phyloP scores from a whole-genome alignment of 305 asterid genomes.

The Fraxinus xanthoxyloides region DNA sequence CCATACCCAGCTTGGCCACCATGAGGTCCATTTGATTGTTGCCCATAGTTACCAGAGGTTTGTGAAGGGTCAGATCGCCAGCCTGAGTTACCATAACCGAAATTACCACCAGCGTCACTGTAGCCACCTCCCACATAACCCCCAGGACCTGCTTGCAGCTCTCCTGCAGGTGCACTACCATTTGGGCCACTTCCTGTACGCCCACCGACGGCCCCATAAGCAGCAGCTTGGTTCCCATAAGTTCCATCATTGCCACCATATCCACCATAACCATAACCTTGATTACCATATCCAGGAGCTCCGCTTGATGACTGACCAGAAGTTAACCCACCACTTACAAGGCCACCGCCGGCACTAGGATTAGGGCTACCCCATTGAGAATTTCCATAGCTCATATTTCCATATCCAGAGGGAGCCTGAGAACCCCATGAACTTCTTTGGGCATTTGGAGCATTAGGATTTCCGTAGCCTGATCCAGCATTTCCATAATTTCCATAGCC shows the following conservation, averaged over 20 bases:
- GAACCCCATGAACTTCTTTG: constrained; percentile 67
- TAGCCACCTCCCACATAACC: constrained; percentile 61
- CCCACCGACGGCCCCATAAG: constrained; percentile 72
- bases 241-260: constrained; percentile 63
- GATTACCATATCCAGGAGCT: constrained; percentile 67
- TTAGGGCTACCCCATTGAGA: constrained; percentile 57
- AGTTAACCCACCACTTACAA: constrained; percentile 48
- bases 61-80: constrained; percentile 77
- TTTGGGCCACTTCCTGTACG: constrained; percentile 67
- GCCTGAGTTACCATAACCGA: constrained; percentile 57
- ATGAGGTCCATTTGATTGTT: constrained; percentile 38
- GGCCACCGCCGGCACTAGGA: constrained; percentile 33
- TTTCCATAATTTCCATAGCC: constrained; percentile 67
- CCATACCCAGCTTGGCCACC: constrained; percentile 65
- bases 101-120: constrained; percentile 60
- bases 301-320: constrained; percentile 77
- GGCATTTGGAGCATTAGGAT: constrained; percentile 56
- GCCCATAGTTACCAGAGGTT: constrained; percentile 50
- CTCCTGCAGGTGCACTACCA: constrained; percentile 48
- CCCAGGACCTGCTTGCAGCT: constrained; percentile 48
- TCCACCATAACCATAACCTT: constrained; percentile 82
- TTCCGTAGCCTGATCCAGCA: constrained; percentile 67
- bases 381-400: constrained; percentile 60
- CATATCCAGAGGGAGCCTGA: constrained; percentile 74
- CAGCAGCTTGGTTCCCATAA: constrained; percentile 45